Conservation (phyloP, 2,329 filamentous ascomycete species). For the Gyromitra esculenta region DNA sequence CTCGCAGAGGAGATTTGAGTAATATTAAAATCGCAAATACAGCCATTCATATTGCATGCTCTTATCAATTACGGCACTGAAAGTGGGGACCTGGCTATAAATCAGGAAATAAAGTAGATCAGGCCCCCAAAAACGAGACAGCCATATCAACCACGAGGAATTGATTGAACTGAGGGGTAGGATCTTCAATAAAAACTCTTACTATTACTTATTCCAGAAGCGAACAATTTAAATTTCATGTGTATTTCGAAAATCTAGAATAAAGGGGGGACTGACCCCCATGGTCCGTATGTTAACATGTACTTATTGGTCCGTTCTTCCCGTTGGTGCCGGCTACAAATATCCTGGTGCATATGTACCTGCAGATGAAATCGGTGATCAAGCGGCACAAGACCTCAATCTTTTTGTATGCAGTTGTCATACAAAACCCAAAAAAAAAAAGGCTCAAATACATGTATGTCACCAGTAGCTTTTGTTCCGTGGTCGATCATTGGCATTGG, state of each 20-base stretch:
- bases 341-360: conserved; percentile 33
- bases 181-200: conserved; percentile 4
- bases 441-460: not conserved
- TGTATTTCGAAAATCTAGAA: conserved; percentile 13
- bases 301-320: not conserved
- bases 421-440: not conserved
- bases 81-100: not conserved
- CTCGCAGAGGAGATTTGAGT: not conserved
- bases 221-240: conserved; percentile 8
- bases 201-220: not conserved
- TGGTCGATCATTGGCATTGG: conserved; percentile 7
- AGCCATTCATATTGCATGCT: not conserved
- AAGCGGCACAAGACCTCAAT: conserved; percentile 15
- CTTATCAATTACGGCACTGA: not conserved
- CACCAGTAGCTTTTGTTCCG: not conserved
- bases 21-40: not conserved
- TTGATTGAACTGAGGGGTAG: conserved; percentile 32
- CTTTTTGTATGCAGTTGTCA: not conserved
- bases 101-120: not conserved
- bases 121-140: not conserved
- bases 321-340: conserved; percentile 13
- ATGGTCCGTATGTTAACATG: not conserved
- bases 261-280: not conserved
- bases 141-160: not conserved
- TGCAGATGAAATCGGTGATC: conserved; percentile 30